phyloP scores from a whole-genome alignment of 257 asterid genomes.

The Fraxinus cuspidata region DNA sequence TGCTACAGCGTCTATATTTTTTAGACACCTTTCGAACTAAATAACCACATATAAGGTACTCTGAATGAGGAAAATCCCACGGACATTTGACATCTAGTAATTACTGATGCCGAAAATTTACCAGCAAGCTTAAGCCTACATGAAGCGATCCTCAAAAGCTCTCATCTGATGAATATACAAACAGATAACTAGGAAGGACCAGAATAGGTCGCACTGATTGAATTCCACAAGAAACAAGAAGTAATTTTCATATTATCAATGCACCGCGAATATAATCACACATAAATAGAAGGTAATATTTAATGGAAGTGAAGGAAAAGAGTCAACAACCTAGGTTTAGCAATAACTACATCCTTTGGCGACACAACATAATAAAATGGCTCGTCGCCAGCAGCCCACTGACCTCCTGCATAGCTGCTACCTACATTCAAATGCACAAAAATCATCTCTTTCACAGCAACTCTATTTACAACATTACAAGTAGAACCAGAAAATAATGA shows the following conservation, averaged over 20 bases:
- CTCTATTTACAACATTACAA: slow-evolving; percentile 15
- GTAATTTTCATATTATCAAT: background rate
- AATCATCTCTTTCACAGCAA: slow-evolving; percentile 31
- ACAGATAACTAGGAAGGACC: background rate
- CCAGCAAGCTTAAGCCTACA: background rate
- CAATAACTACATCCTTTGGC: slow-evolving; percentile 97
- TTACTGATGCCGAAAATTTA: background rate
- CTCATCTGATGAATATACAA: background rate
- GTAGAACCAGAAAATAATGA: slow-evolving; percentile 14
- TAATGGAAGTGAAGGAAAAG: slow-evolving; percentile 21
- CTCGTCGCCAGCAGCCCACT: slow-evolving; percentile 99
- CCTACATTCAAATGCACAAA: slow-evolving; percentile 53
- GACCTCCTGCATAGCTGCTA: slow-evolving; percentile 95
- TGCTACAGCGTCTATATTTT: background rate
- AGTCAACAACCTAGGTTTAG: slow-evolving; percentile 88
- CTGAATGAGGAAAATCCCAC: background rate
- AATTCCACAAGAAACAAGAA: background rate
- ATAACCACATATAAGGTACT: background rate
- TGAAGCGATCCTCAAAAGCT: background rate
- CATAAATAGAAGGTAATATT: slow-evolving; percentile 13
- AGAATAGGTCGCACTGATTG: background rate
- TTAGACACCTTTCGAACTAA: background rate
- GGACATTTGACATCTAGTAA: background rate
- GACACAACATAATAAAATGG: slow-evolving; percentile 91
- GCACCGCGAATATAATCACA: background rate